Base-by-base conservation (phyloP, 495 filamentous ascomycete genomes). In the Penicillium crystallinum region DNA sequence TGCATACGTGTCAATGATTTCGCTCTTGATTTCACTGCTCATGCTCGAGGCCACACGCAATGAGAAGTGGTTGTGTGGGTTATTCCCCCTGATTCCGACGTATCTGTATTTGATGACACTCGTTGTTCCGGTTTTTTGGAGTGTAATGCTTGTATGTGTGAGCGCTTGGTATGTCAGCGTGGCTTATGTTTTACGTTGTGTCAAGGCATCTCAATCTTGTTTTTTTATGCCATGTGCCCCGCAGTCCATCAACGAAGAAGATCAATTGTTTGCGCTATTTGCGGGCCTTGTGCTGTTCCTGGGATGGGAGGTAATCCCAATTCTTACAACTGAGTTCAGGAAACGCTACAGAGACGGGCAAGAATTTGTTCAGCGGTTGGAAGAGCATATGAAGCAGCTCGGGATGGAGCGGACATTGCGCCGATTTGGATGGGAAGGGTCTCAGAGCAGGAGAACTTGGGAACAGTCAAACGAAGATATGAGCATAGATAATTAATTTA, bases 191-290 rank as follows among this genome's bases (percentile, higher is more conserved):
- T 15, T 1, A 14, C 38, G 30, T 19, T 27, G 29, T 25, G 30
- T 21, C 6, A 31, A 36, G 1, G 17, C 4, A 35, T 52, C 39
- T 3, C 21, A 44, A 18, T 52, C 39, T 11, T 52, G 49, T 37
- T 44, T 52, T 14, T 52, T 52, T 37, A 52, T 52, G 49, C 49
- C 49, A n/a, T 52, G 49, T 21, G 39, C 38, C 27, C 49, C 39
- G 22, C 49, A 52, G 30, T 52, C 49, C 1, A 44, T 52, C n/a
- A 35, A 15, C 10, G 22, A 44, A 6, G 39, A 44, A 25, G 49
- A 52, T 27, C 39, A 52, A 11, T n/a, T 27, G n/a, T 25, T 29
- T 43, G 40, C 40, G 6, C 8, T 43, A 11, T 29, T 43, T 27
- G 22, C 14, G 3, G 23, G 23, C n/a, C 23, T 42, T 6, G 25